These are phyloP conservation scores for Monosporascus sp. DNA, from an alignment of 2,329 filamentous ascomycete species.

Conservation along the genomic window DNA sequence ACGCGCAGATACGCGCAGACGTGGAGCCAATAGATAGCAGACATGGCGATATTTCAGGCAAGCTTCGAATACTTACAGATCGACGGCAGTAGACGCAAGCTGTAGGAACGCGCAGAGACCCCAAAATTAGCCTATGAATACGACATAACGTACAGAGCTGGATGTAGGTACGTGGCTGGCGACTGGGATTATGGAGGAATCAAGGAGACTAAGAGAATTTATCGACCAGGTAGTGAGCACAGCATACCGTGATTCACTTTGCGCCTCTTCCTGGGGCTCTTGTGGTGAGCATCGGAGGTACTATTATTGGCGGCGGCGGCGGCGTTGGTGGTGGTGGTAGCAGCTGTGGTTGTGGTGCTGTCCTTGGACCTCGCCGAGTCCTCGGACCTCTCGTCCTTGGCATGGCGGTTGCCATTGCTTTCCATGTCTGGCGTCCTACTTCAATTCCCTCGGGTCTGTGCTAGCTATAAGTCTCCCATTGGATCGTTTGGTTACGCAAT, in stretches of 20 bases:
- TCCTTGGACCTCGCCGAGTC: slow-evolving; percentile 31
- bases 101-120: slow-evolving; percentile 43
- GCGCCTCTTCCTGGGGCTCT: slow-evolving; percentile 76
- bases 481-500: slow-evolving; percentile 39
- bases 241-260: slow-evolving; percentile 83
- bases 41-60: slow-evolving; percentile 23
- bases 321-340: slow-evolving; percentile 21
- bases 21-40: slow-evolving; percentile 25
- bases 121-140: slow-evolving; percentile 30
- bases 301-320: slow-evolving; percentile 29
- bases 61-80: slow-evolving; percentile 63
- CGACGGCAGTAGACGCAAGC: slow-evolving; percentile 85
- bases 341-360: slow-evolving; percentile 13
- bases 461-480: slow-evolving; percentile 34
- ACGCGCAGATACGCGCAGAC: slow-evolving; percentile 20
- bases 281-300: slow-evolving; percentile 13
- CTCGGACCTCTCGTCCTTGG: slow-evolving; percentile 34
- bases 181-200: slow-evolving; percentile 10
- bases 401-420: slow-evolving; percentile 28
- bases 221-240: slow-evolving; percentile 9
- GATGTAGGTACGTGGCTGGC: not conserved
- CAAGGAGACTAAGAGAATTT: slow-evolving; percentile 16
- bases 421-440: slow-evolving; percentile 25
- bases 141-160: slow-evolving; percentile 6
- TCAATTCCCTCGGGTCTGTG: slow-evolving; percentile 29